Evolutionary conservation across 1,284 basidiomycete species (phyloP), one percentile per base, ranked within the genome.

Genomic region (Mycosarcoma mackinlayi): DNA sequence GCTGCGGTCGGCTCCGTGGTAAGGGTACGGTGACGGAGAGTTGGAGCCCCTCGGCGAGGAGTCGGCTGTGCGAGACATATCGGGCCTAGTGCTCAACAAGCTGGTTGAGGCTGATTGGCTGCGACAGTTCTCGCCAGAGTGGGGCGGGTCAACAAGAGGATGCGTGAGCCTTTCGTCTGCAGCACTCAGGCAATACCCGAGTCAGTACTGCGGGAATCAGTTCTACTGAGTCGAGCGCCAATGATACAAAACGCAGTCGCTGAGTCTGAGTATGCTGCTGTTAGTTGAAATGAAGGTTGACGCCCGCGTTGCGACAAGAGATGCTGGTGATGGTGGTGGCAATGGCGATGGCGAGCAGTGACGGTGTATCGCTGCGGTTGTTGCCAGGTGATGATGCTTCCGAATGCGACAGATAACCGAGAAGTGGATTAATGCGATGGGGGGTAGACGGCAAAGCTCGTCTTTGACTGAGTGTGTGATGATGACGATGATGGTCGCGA

Each of bases 31-130:
- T 4, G 69, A 72, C 31, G 69, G 69, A 14, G 69, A 72, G 42
- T 72, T 67, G 31, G 69, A 60, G n/a, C 69, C 69, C n/a, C 63
- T 55, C 2, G 64, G 64, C 5, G 69, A 72, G 31, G 69, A 72
- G 30, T 58, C 64, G 11, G 60, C 69, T 14, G 69, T 72, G 18
- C 49, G 33, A 6, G 69, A 63, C 69, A 72, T 72, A n/a, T n/a
- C n/a, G n/a, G n/a, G n/a, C n/a, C n/a, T n/a, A n/a, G n/a, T n/a
- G 39, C 6, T 53, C 10, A 42, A 8, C 21, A 18, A 40, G 53
- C 40, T 52, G 3, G 41, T 18, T 13, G 24, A 48, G 9, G 46
- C 13, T 34, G 39, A 31, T 3, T 47, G 9, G 37, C 6, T 1
- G 25, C 21, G 14, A n/a, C 24, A n/a, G n/a, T n/a, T n/a, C n/a